These are phyloP conservation scores for Macadamia tetraphylla DNA, from an alignment of 164 flowering plant genomes.

Conservation along the genomic window DNA sequence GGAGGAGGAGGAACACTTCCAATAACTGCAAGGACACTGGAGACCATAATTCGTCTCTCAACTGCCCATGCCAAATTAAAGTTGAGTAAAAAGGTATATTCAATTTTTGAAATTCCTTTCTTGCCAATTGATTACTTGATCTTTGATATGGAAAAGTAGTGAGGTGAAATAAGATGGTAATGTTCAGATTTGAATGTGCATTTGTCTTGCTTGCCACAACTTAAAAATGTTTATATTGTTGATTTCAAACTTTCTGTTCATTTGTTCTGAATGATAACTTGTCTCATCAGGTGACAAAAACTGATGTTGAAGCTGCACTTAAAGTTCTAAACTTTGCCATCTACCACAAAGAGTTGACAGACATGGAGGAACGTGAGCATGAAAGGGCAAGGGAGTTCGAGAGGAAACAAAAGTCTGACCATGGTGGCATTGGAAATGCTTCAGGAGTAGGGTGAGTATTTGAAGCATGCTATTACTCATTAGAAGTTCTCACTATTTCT, in stretches of 20 bases:
- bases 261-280: slow-evolving; percentile 1
- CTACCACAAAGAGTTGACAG: slow-evolving; percentile 88
- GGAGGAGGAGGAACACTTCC: slow-evolving; percentile 95
- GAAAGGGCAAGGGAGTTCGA: slow-evolving; percentile 58
- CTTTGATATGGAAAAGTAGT: not conserved
- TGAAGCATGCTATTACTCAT: not conserved
- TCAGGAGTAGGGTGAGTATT: slow-evolving; percentile 37
- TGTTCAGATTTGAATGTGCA: not conserved
- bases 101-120: not conserved
- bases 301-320: slow-evolving; percentile 94
- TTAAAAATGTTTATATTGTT: not conserved
- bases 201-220: too few species aligned
- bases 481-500: not conserved
- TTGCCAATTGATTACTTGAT: not conserved
- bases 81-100: slow-evolving; percentile 68
- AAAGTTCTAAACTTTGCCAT: slow-evolving; percentile 94
- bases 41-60: slow-evolving; percentile 94
- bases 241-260: not conserved
- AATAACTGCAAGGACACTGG: slow-evolving; percentile 93
- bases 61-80: slow-evolving; percentile 98
- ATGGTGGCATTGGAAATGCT: slow-evolving; percentile 20
- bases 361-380: slow-evolving; percentile 94
- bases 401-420: slow-evolving; percentile 52
- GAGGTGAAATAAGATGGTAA: slow-evolving; percentile 1
- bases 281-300: slow-evolving; percentile 51